A percentile compares a stretch with the other conserved stretches of the same genome.
Conservation (phyloP, 2,329 filamentous ascomycete genomes). For the Ceratocystis alfenasii region DNA sequence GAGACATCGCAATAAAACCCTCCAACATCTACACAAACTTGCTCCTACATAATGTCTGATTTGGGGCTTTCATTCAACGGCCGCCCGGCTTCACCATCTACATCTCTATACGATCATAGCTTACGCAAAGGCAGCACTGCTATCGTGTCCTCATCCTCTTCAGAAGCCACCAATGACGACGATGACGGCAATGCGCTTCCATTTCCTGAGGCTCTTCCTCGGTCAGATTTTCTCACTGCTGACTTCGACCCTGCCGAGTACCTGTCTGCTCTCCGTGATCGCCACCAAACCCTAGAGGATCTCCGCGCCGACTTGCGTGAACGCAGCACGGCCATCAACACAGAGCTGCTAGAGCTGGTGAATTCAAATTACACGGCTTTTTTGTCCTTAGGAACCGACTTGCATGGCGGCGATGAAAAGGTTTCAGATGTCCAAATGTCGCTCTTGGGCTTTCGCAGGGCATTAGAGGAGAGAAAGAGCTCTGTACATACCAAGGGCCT, state of each 20-base stretch:
- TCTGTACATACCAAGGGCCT: slow-evolving; percentile 51
- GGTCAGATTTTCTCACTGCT: slow-evolving; percentile 65
- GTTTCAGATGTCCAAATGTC: slow-evolving; percentile 84
- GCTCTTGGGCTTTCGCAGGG: slow-evolving; percentile 70
- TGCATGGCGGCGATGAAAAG: slow-evolving; percentile 80
- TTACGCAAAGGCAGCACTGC: slow-evolving; percentile 17
- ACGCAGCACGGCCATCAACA: slow-evolving; percentile 64
- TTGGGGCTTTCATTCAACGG: slow-evolving; percentile 5
- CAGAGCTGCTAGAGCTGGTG: slow-evolving; percentile 84
- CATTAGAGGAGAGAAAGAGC: slow-evolving; percentile 61
- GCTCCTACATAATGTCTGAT: slow-evolving; percentile 6
- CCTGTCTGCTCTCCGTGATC: slow-evolving; percentile 62
- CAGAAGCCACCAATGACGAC: slow-evolving; percentile 27
- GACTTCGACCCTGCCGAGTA: slow-evolving; percentile 72
- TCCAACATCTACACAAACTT: not conserved
- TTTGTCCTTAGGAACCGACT: slow-evolving; percentile 64
- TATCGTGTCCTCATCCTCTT: slow-evolving; percentile 25
- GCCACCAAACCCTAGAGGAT: slow-evolving; percentile 93
- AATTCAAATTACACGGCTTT: slow-evolving; percentile 94
- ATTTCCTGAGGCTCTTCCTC: slow-evolving; percentile 74
- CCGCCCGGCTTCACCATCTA: slow-evolving; percentile 15
- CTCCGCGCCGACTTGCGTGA: slow-evolving; percentile 75
- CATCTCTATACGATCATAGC: slow-evolving; percentile 15
- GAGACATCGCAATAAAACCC: not conserved
- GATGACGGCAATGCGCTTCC: slow-evolving; percentile 63